These are phyloP conservation scores for Fulvia fulva DNA, from an alignment of 2,329 filamentous ascomycete genomes.

Conservation along the genomic window DNA sequence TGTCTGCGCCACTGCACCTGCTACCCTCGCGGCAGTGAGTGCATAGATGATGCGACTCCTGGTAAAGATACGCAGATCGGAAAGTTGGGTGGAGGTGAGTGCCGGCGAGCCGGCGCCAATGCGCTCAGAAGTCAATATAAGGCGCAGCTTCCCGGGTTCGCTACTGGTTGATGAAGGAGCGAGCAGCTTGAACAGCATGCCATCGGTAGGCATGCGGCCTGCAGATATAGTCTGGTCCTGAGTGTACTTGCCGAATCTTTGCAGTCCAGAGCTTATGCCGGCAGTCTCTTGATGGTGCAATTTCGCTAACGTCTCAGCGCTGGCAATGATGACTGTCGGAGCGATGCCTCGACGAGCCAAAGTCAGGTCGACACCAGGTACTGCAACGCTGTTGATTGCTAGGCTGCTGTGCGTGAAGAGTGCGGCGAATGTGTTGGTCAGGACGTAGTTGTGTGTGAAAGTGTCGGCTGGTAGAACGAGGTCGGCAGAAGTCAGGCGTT, in stretches of 20 bases:
- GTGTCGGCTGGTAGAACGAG: constrained; percentile 81
- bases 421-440: constrained; percentile 75
- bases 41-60: constrained; percentile 80
- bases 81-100: constrained; percentile 66
- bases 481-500: constrained; percentile 71
- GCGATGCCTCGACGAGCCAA: constrained; percentile 70
- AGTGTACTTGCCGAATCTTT: constrained; percentile 65
- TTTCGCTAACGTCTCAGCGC: constrained; percentile 66
- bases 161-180: constrained; percentile 54
- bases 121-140: constrained; percentile 75
- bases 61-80: constrained; percentile 77
- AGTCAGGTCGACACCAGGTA: constrained; percentile 64
- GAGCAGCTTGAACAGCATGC: constrained; percentile 59
- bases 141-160: constrained; percentile 68
- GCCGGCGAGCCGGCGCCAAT: constrained; percentile 58
- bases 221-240: constrained; percentile 67
- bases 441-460: constrained; percentile 72
- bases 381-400: constrained; percentile 83
- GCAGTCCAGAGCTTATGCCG: constrained; percentile 53
- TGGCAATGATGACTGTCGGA: constrained; percentile 78
- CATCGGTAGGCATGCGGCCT: constrained; percentile 69
- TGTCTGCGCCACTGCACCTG: constrained; percentile 83
- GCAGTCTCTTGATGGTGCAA: constrained; percentile 62
- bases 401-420: constrained; percentile 81
- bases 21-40: constrained; percentile 75